phyloP scores from a whole-genome alignment of 768 basidiomycete species.

The Pleurotus pulmonarius region DNA sequence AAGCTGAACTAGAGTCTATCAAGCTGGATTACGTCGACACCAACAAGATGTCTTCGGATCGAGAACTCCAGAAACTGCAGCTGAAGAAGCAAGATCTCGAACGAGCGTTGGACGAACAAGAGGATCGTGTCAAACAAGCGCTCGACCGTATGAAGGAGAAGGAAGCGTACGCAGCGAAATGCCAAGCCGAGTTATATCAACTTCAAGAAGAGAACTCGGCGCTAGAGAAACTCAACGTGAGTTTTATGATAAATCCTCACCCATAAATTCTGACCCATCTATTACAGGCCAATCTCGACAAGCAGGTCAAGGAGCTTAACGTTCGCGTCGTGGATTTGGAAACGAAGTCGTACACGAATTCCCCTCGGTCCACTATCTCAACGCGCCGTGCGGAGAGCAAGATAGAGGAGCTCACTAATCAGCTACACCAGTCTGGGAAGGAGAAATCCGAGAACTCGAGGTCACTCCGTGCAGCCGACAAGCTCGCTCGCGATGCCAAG shows the following conservation, averaged over 20 bases:
- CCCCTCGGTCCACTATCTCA: conserved; percentile 52
- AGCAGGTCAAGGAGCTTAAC: conserved; percentile 81
- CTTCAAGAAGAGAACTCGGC: conserved; percentile 79
- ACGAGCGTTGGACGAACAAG: conserved; percentile 72
- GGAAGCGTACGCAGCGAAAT: conserved; percentile 71
- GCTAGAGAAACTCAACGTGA: conserved; percentile 73
- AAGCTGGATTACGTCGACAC: conserved; percentile 72
- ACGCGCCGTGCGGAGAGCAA: conserved; percentile 63
- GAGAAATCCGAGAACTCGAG: conserved; percentile 47
- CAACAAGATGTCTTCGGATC: conserved; percentile 65
- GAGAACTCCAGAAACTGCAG: conserved; percentile 70
- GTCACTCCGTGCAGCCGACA: conserved; percentile 27
- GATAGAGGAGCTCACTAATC: conserved; percentile 68
- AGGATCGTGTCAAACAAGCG: conserved; percentile 67
- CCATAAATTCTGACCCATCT: conserved; percentile 1
- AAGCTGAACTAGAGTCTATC: conserved; percentile 78
- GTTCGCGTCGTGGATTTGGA: conserved; percentile 81
- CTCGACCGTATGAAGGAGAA: conserved; percentile 81
- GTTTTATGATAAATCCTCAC: conserved; percentile 9
- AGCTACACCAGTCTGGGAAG: conserved; percentile 49
- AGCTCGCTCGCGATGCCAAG: conserved; percentile 45
- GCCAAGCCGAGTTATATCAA: conserved; percentile 71
- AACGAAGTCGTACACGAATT: conserved; percentile 67
- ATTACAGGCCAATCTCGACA: conserved; percentile 73
- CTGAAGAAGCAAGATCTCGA: conserved; percentile 82